Evolutionary conservation across 2,329 filamentous ascomycete species (phyloP), one percentile per base, ranked within the genome.

Genomic region (Pseudogymnoascus sp.): DNA sequence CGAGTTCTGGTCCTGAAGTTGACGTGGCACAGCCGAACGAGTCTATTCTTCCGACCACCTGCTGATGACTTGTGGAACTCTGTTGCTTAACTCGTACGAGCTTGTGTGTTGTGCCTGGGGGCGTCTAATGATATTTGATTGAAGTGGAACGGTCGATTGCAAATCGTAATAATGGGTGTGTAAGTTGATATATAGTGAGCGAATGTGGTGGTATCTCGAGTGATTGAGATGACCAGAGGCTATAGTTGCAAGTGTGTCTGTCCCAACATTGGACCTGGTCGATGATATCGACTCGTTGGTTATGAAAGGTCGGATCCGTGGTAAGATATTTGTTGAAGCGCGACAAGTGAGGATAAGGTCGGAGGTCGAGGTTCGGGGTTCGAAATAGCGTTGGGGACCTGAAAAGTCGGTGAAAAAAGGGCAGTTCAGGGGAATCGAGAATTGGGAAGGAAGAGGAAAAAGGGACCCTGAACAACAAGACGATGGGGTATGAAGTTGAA

Each of bases 21-120:
- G 49, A 55, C 49, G 49, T 55, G 49, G 49, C 49, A 55, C 49
- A 55, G 49, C 49, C 49, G 49, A 33, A 55, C 49, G 49, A 55
- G 49, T 33, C 28, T 33, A 33, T 55, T 30, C 49, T 55, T 52
- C 25, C n/a, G 25, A 55, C 14, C 45, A 55, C 49, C 49, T 33
- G 49, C 49, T 33, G 28, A 55, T 33, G 28, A 7, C 49, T 12
- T 55, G 49, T 55, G 28, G 11, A 55, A 55, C 49, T 33, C 7
- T 55, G 49, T 55, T 55, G 25, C 25, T 55, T 22, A 12, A 33
- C 5, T 55, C 16, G 49, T 55, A 9, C 28, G 28, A 55, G 49
- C 28, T 33, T 55, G n/a, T 30, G 49, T 55, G 49, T 33, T 55
- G 49, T 55, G 49, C 49, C 49, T 55, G 28, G n/a, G 9, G 49